Evolutionary conservation across 345 rosid species (phyloP), one percentile per base, ranked within the genome.

Genomic region (Crucihimalaya himalaica): DNA sequence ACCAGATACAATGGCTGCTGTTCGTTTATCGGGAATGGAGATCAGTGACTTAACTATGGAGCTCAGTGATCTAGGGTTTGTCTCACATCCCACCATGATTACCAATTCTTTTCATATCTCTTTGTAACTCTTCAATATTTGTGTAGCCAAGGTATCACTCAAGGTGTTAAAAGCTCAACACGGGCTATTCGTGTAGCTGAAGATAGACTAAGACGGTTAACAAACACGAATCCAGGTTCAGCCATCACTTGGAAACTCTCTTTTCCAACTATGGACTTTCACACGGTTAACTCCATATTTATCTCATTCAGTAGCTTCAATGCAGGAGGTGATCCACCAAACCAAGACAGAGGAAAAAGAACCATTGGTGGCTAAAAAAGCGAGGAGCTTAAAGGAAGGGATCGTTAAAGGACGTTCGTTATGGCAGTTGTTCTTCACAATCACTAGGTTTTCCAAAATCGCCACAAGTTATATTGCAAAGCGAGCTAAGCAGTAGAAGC

Each of bases 21-120:
- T 93, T 55, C 85, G 97, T 2, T 81, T 93, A 69, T 89, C 98
- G 0, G 97, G 98, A 59, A 93, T 93, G 97, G 98, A 93, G 87
- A 93, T 93, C 35, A 88, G 90, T 72, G 97, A 91, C 84, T 83
- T 93, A 27, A 91, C 96, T 0, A 85, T 86, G 91, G 96, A 93
- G 86, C 93, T 93, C 58, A 91, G 91, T 54, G 95, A 91, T 82
- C 71, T 93, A 42, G 96, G 98, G 98, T 88, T 28, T 32, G 61
- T 55, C 40, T 58, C 57, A 3, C 56, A 21, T 39, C 23, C 34
- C 43, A 19, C 21, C 21, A 18, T 16, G 34, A 19, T 29, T 40
- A 11, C 8, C 31, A 16, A 2, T 32, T 16, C 4, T 45, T 42
- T 72, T 71, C 42, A 8, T 48, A 45, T 14, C 27, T 12, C 1